Conservation (phyloP, 1,284 basidiomycete species). For the Fistulinella staudtii region DNA sequence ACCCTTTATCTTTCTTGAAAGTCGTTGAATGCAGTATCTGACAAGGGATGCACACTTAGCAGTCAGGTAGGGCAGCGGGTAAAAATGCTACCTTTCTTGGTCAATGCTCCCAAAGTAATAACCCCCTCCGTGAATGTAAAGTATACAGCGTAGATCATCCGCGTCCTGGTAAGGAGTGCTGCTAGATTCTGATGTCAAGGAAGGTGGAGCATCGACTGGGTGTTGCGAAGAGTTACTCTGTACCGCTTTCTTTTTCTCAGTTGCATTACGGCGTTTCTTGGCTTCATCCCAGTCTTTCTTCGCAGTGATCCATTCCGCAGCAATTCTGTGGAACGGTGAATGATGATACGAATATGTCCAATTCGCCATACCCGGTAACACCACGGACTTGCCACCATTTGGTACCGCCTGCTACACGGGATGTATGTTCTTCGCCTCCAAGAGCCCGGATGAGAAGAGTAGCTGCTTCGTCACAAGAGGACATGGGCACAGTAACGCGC, state of each 20-base stretch:
- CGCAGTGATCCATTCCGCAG: constrained; percentile 88
- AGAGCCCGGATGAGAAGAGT: constrained; percentile 73
- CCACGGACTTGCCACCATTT: constrained; percentile 97
- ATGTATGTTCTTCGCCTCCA: constrained; percentile 76
- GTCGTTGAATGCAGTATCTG: constrained; percentile 80
- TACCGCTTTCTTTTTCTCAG: constrained; percentile 32
- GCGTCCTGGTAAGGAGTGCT: constrained; percentile 62
- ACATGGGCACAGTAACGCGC: constrained; percentile 69
- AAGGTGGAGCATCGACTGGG: constrained; percentile 7
- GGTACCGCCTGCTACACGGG: constrained; percentile 78
- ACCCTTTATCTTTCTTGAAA: constrained; percentile 87
- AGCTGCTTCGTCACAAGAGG: constrained; percentile 78
- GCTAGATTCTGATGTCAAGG: constrained; percentile 26
- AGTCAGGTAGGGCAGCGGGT: constrained; percentile 7
- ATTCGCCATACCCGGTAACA: constrained; percentile 52
- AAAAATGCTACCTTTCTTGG: constrained; percentile 55
- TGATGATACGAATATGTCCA: not conserved
- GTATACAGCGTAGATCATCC: constrained; percentile 83
- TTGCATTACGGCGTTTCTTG: constrained; percentile 51
- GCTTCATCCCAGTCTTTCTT: constrained; percentile 68
- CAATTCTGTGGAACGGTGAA: constrained; percentile 48
- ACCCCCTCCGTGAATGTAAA: constrained; percentile 83
- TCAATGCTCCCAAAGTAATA: constrained; percentile 82
- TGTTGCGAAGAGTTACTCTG: constrained; percentile 17
- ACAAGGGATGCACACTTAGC: constrained; percentile 10